Evolutionary conservation across 129 eudicot species (phyloP).

Genomic region (Solidago caesia): DNA sequence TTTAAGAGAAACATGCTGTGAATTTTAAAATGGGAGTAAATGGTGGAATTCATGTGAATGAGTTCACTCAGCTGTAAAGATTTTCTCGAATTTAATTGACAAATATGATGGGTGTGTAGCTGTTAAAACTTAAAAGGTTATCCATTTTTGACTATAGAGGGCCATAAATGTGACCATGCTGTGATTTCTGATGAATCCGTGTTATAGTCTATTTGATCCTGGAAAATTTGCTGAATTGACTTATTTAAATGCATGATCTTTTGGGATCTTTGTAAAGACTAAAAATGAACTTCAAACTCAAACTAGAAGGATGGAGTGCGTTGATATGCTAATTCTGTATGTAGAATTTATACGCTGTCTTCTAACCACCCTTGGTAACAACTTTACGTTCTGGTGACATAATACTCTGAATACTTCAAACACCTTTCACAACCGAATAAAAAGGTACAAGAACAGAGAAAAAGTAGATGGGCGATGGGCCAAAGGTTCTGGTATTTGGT

Average conservation of each 20-base stretch:
- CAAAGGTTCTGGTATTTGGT: neutral
- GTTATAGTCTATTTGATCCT: too few relatives aligned
- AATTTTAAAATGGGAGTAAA: neutral
- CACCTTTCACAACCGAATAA: neutral
- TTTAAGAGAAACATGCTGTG: neutral
- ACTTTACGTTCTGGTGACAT: neutral
- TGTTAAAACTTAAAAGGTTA: neutral
- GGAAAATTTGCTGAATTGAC: too few relatives aligned
- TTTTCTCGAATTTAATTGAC: neutral
- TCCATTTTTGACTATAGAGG: conserved; percentile 10
- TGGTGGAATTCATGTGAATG: neutral
- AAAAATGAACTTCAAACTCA: too few relatives aligned
- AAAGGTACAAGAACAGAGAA: neutral
- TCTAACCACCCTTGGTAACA: neutral
- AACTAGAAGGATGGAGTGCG: too few relatives aligned
- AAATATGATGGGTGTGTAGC: neutral
- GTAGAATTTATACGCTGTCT: neutral
- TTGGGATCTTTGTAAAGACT: too few relatives aligned
- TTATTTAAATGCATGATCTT: too few relatives aligned
- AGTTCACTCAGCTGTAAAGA: neutral
- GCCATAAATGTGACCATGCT: conserved; percentile 16
- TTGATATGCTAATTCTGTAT: too few relatives aligned
- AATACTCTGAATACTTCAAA: neutral
- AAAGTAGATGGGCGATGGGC: neutral
- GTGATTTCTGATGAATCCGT: conserved; percentile 5